These are phyloP conservation scores for Tolypocladium sp. DNA, from an alignment of 2,329 filamentous ascomycete species.

Conservation along the genomic window DNA sequence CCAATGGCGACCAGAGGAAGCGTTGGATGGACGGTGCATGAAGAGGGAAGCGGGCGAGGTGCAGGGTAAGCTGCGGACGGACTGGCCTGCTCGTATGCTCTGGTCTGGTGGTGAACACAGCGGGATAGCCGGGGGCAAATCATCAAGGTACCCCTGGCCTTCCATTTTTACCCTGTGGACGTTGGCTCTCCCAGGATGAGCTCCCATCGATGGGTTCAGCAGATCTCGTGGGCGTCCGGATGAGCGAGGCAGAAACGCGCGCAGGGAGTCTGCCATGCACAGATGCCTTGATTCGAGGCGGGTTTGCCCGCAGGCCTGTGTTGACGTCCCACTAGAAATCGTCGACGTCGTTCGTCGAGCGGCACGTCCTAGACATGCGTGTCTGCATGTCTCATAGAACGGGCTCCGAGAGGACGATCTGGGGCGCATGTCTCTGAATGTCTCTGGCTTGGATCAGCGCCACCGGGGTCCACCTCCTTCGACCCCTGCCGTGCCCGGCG, in stretches of 20 bases:
- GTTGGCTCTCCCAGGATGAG: no score
- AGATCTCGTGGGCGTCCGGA: not conserved
- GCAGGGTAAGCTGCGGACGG: not conserved
- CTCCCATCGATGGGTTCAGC: not conserved
- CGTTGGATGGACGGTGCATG: not conserved
- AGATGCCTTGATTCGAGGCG: not conserved
- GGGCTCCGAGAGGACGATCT: slow-evolving; percentile 25
- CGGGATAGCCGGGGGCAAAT: not conserved
- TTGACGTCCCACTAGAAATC: not conserved
- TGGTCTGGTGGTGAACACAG: not conserved
- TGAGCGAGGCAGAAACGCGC: not conserved
- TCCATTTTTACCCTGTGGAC: not conserved
- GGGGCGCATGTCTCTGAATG: slow-evolving; percentile 13
- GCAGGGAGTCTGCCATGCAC: not conserved
- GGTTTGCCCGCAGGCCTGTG: not conserved
- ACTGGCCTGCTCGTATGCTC: not conserved
- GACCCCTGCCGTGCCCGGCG: not conserved
- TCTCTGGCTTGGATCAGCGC: slow-evolving; percentile 8
- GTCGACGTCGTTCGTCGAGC: slow-evolving; percentile 11
- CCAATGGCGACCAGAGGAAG: not conserved
- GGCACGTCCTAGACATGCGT: slow-evolving; percentile 25
- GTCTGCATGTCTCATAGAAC: slow-evolving; percentile 25
- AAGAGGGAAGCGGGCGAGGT: not conserved
- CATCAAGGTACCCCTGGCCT: not conserved
- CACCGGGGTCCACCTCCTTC: not conserved